Conservation (phyloP, 2,329 filamentous ascomycete species). For the Sclerotinia minor region DNA sequence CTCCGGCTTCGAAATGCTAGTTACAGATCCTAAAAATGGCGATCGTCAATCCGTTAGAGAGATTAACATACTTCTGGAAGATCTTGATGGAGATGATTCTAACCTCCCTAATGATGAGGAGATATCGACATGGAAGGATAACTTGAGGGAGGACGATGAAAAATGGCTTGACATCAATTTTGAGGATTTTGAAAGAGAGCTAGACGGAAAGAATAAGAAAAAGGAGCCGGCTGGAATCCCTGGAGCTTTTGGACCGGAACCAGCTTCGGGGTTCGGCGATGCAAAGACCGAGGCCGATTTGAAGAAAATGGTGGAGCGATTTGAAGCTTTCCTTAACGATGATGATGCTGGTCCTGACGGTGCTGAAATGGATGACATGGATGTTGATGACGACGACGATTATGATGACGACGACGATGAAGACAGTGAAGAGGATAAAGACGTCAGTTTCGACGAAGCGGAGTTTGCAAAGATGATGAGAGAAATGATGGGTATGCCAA, state of each 20-base stretch:
- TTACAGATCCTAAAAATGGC: conserved; percentile 64
- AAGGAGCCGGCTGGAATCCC: conserved; percentile 39
- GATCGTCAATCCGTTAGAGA: conserved; percentile 71
- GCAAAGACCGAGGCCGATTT: conserved; percentile 70
- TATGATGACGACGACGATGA: conserved; percentile 53
- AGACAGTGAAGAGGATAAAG: conserved; percentile 69
- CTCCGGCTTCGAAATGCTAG: conserved; percentile 87
- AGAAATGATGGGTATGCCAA: conserved; percentile 77
- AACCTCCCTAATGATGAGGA: conserved; percentile 69
- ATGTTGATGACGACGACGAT: conserved; percentile 54
- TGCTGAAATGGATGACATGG: conserved; percentile 71
- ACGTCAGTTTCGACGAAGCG: conserved; percentile 78
- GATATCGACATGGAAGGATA: conserved; percentile 67
- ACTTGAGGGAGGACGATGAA: conserved; percentile 73
- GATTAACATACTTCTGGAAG: conserved; percentile 72
- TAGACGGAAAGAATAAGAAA: conserved; percentile 54
- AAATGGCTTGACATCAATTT: conserved; percentile 92
- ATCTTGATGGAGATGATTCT: conserved; percentile 50
- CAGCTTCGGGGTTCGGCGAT: conserved; percentile 60
- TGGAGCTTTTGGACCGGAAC: conserved; percentile 37
- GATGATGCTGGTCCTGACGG: conserved; percentile 79
- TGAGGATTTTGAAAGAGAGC: conserved; percentile 80
- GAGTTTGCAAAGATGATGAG: conserved; percentile 87
- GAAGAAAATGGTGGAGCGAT: conserved; percentile 88
- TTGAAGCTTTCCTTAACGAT: conserved; percentile 88